Evolutionary conservation across 164 flowering plant species (phyloP).

Genomic region (Vitis vinifera): ASM3070453v1 NC_081811.1:3924001-3924500

Average conservation of each 20-base stretch:
- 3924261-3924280: constrained; percentile 43
- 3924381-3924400: constrained; percentile 11
- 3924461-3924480: constrained; percentile 80
- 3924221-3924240: neutral
- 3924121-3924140: neutral
- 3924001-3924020: neutral
- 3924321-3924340: constrained; percentile 94
- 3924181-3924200: too few relatives aligned
- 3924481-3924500: constrained; percentile 93
- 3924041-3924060: neutral
- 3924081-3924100: too few relatives aligned
- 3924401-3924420: neutral
- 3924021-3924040: neutral
- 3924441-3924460: constrained; percentile 57
- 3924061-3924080: too few relatives aligned
- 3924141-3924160: neutral
- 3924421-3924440: neutral
- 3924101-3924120: too few relatives aligned
- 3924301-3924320: constrained; percentile 94
- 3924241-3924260: neutral
- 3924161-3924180: neutral
- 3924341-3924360: constrained; percentile 80
- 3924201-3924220: neutral
- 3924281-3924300: constrained; percentile 98
- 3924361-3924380: constrained; percentile 62